These are phyloP conservation scores for Geosmithia flava DNA, from an alignment of 2,329 filamentous ascomycete species.

Conservation along the genomic window DNA sequence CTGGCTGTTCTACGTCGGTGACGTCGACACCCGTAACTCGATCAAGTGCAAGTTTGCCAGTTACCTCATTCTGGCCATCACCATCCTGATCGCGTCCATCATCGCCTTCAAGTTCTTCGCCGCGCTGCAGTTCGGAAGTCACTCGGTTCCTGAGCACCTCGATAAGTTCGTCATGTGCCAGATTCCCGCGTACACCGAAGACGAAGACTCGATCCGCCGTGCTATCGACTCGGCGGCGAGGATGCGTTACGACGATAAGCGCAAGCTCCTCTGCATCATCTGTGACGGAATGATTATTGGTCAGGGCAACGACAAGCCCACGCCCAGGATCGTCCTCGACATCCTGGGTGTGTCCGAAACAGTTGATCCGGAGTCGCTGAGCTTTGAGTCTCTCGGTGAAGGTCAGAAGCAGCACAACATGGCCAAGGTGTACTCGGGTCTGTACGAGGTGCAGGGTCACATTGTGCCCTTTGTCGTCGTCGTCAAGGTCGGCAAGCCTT, in stretches of 20 bases:
- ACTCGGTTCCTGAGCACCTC: conserved; percentile 86
- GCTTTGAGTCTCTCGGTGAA: conserved; percentile 92
- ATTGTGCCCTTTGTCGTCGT: conserved; percentile 96
- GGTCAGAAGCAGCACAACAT: conserved; percentile 98
- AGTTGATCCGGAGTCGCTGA: conserved; percentile 88
- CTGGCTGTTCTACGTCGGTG: conserved; percentile 89
- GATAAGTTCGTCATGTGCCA: conserved; percentile 99
- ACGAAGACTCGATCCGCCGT: conserved; percentile 91
- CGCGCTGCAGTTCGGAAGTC: conserved; percentile 83
- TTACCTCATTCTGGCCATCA: conserved; percentile 81
- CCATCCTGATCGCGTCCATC: conserved; percentile 65
- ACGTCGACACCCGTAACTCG: conserved; percentile 85
- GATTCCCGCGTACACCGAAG: conserved; percentile 95
- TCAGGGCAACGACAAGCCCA: conserved; percentile 92
- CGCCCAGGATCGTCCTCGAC: conserved; percentile 89
- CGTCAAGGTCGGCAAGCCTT: conserved; percentile 96
- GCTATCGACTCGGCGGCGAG: conserved; percentile 92
- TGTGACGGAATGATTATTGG: conserved; percentile 99
- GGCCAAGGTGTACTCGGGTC: conserved; percentile 95
- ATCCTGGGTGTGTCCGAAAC: conserved; percentile 91
- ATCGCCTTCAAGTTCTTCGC: conserved; percentile 96
- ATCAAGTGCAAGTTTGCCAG: conserved; percentile 73
- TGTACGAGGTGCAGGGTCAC: conserved; percentile 96
- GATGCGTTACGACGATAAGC: conserved; percentile 97
- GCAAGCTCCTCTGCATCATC: conserved; percentile 82